Evolutionary conservation across 257 asterid genomes (phyloP).

Genomic region (Lycium barbarum): DNA sequence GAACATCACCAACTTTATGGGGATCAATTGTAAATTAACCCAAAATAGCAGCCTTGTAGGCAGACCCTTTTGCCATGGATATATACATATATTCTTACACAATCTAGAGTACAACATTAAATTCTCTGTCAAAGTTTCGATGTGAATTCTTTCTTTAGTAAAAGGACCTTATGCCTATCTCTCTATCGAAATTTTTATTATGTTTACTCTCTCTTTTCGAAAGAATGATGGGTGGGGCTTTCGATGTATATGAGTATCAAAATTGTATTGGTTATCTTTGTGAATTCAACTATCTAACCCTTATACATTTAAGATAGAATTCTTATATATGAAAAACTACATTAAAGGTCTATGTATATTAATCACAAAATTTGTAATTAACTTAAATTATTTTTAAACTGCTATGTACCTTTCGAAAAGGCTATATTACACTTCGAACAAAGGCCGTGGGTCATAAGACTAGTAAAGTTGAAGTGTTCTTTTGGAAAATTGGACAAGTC

Average conservation of each 20-base stretch:
- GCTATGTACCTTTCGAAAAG: too few species aligned
- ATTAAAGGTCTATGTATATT: too few species aligned
- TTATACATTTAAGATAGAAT: too few species aligned
- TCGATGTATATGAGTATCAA: not conserved
- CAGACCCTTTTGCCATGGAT: not conserved
- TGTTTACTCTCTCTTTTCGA: not conserved
- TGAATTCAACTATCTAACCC: not conserved
- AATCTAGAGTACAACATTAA: not conserved
- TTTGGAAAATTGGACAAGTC: too few species aligned
- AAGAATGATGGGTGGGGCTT: not conserved
- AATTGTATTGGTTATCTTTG: not conserved
- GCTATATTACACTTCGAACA: too few species aligned
- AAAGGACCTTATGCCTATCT: not conserved
- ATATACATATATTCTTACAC: not conserved
- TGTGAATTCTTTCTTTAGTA: constrained; percentile 1
- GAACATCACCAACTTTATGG: not conserved
- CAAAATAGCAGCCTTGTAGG: not conserved
- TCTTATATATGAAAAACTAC: not conserved
- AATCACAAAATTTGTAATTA: too few species aligned
- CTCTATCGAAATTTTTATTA: not conserved
- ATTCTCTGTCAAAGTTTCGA: not conserved
- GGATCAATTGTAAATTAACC: not conserved
- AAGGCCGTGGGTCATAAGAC: too few species aligned
- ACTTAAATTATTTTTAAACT: too few species aligned
- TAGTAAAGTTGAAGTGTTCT: too few species aligned